Conservation (phyloP, 1,284 basidiomycete genomes). For the Microbotryum lychnidis-dioicae region DNA sequence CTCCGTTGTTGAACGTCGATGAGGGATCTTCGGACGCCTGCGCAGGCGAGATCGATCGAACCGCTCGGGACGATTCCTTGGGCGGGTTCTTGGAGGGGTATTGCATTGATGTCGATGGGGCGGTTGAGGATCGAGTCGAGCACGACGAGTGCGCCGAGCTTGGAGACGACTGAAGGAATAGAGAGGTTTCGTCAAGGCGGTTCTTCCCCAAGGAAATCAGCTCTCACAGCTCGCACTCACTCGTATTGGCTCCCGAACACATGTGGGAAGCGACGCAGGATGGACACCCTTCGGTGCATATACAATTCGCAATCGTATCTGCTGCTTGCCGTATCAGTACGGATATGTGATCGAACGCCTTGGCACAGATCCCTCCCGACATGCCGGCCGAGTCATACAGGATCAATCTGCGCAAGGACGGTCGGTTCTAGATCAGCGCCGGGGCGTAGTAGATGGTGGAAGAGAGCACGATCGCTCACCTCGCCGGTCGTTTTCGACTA, state of each 20-base stretch:
- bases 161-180: constrained; percentile 49
- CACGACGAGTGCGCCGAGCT: constrained; percentile 61
- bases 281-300: constrained; percentile 63
- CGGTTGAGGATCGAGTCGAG: constrained; percentile 55
- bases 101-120: constrained; percentile 45
- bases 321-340: constrained; percentile 58
- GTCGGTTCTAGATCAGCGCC: not conserved
- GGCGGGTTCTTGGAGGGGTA: constrained; percentile 25
- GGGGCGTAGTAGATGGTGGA: not conserved
- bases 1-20: constrained; percentile 4
- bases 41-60: constrained; percentile 22
- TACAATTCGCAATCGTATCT: constrained; percentile 56
- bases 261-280: constrained; percentile 46
- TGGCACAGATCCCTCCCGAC: constrained; percentile 62
- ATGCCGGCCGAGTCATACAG: constrained; percentile 71
- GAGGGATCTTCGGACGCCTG: constrained; percentile 12
- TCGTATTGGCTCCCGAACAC: constrained; percentile 35
- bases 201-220: not conserved
- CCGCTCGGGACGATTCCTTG: constrained; percentile 15
- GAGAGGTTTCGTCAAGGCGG: not conserved
- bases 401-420: constrained; percentile 52
- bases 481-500: constrained; percentile 63
- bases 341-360: constrained; percentile 72
- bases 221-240: not conserved
- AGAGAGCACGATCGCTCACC: constrained; percentile 44